Evolutionary conservation across 208 protist genomes (phyloP).

Genomic region (Giardia duodenalis): DNA sequence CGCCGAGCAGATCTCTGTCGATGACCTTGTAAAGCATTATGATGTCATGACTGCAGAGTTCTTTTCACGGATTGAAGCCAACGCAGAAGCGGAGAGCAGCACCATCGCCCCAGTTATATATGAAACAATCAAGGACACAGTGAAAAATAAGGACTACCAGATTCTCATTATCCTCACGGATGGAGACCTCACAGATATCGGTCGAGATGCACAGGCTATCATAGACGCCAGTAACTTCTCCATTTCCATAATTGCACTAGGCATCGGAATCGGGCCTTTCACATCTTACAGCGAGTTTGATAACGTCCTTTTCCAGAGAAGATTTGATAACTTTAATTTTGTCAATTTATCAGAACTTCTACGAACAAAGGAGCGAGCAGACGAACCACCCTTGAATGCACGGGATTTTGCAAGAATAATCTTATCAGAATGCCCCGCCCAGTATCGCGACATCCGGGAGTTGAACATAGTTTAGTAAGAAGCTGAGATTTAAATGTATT

Average conservation of each 20-base stretch:
- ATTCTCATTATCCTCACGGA: constrained; percentile 15
- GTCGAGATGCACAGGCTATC: neutral
- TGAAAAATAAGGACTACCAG: neutral
- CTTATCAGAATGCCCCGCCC: neutral
- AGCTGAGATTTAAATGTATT: no score
- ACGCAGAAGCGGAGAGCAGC: neutral
- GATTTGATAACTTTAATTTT: constrained; percentile 21
- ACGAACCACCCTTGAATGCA: neutral
- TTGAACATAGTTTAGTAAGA: no score
- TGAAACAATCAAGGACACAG: neutral
- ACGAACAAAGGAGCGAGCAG: neutral
- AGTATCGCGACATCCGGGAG: neutral
- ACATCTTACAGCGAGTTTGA: neutral
- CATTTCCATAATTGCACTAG: neutral
- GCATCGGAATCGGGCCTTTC: constrained; percentile 21
- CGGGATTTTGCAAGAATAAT: neutral
- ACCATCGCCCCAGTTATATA: constrained; percentile 3
- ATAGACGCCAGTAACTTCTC: constrained; percentile 15
- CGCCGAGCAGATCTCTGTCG: neutral
- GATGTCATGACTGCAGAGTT: neutral
- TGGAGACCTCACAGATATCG: neutral
- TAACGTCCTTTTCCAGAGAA: neutral
- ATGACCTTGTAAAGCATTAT: neutral
- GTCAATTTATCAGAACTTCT: neutral
- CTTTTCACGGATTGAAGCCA: neutral